Evolutionary conservation across 805 yeast genomes (phyloP).

Genomic region (Cyberlindnera mrakii): DNA sequence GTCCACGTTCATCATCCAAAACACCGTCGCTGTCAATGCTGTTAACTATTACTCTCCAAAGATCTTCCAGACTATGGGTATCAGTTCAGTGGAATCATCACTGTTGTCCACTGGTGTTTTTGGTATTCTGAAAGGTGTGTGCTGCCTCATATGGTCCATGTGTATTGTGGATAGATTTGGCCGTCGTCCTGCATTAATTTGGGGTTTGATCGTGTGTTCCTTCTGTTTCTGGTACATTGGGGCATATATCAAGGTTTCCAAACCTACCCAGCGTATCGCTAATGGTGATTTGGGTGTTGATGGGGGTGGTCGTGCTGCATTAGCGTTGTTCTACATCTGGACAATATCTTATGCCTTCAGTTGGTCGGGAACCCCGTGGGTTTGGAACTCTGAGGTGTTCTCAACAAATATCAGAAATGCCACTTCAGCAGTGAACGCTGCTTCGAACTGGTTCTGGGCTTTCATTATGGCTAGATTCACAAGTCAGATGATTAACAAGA

Average conservation of each 20-base stretch:
- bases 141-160: constrained; percentile 38
- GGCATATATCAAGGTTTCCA: constrained; percentile 32
- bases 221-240: constrained; percentile 44
- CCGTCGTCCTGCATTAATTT: constrained; percentile 36
- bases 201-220: constrained; percentile 34
- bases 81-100: constrained; percentile 37
- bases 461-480: constrained; percentile 43
- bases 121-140: constrained; percentile 43
- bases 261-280: constrained; percentile 10
- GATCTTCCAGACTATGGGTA: constrained; percentile 43
- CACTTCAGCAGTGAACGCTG: constrained; percentile 37
- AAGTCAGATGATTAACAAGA: constrained; percentile 36
- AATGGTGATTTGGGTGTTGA: constrained; percentile 31
- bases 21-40: constrained; percentile 44
- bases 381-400: constrained; percentile 41
- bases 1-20: constrained; percentile 36
- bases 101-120: constrained; percentile 48
- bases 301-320: constrained; percentile 36
- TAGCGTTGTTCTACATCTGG: constrained; percentile 32
- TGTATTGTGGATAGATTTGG: constrained; percentile 42
- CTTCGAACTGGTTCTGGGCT: constrained; percentile 45
- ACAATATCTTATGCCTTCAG: constrained; percentile 36
- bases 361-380: constrained; percentile 45
- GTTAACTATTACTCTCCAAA: constrained; percentile 49
- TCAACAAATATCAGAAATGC: constrained; percentile 37